Percentiles rank a stretch among this genome's conserved stretches.
phyloP scores from a whole-genome alignment of 2,329 filamentous ascomycete genomes.

The Rhynchosporium graminicola region DNA sequence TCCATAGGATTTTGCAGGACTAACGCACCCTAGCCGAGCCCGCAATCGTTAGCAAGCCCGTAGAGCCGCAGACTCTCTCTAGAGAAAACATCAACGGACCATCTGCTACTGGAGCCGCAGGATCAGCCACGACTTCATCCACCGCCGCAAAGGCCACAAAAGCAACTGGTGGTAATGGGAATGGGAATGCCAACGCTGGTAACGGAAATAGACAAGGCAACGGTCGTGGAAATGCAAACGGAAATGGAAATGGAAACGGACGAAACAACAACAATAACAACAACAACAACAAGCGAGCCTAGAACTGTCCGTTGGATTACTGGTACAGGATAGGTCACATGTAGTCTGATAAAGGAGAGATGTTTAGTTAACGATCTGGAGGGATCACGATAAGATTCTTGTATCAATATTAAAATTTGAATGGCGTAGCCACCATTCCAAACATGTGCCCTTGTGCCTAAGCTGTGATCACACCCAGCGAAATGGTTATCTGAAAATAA shows the following conservation, averaged over 20 bases:
- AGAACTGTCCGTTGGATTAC: conserved; percentile 1
- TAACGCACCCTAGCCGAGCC: not conserved
- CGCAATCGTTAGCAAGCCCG: conserved; percentile 9
- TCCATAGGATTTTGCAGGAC: not conserved
- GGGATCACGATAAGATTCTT: conserved; percentile 8
- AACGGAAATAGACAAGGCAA: not conserved
- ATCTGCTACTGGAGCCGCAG: not conserved
- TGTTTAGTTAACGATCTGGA: not conserved
- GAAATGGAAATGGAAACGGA: not conserved
- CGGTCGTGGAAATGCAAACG: not conserved
- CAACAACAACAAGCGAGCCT: conserved; percentile 5
- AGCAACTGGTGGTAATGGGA: not conserved
- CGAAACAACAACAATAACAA: not conserved
- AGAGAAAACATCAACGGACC: conserved; percentile 13
- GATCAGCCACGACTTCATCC: not conserved
- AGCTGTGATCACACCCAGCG: no score
- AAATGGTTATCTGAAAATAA: no score
- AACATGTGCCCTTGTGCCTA: no score
- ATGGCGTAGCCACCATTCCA: not conserved
- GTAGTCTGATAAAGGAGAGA: not conserved
- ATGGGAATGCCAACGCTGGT: not conserved
- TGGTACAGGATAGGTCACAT: not conserved
- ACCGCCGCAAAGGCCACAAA: not conserved
- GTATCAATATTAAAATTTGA: conserved; percentile 1
- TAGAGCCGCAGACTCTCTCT: conserved; percentile 3